Base-by-base conservation (phyloP, 83 land plant species). In the Picea mariana region DNA sequence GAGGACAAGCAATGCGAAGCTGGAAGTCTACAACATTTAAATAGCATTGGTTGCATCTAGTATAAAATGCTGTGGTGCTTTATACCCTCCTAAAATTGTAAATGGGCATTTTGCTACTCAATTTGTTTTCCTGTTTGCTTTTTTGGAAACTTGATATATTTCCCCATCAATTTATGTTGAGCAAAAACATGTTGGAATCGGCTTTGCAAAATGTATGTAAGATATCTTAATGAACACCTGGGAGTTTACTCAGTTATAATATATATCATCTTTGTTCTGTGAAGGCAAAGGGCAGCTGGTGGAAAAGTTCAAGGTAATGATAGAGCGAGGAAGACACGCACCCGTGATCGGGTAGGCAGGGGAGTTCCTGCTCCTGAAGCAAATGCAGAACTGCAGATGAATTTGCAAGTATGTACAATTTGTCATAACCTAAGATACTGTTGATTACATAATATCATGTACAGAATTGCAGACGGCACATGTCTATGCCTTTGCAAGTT, bases 311-410 rank as follows among this genome's bases (percentile, higher is more conserved):
- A 67, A 69, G 86, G 82, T 34, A 81, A 75, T 72, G 90, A 82
- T 71, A 87, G 81, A 44, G 73, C 47, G 11, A 90, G 42, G 67
- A 88, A 82, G 82, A 78, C 67, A 17, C 79, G 89, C 17, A 34
- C 21, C 23, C 88, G 91, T 16, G 86, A 87, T 40, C 87, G 90
- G 16, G 81, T 23, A 26, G 77, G 85, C 73, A 87, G 94, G 77
- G 94, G 94, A 68, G 82, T 90, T 63, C 94, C 96, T 76, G 96
- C 92, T 61, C 96, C 96, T 31, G 92, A 92, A 73, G 94, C 92
- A 60, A 93, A 91, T 88, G 96, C 96, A 59, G 96, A 93, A 82
- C 47, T 88, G n/a, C 96, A 92, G 80, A 76, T 80, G 26, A 91
- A 88, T 71, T 67, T 93, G 42, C 87, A 93, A 72, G 96, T 93